Evolutionary conservation across 2,329 filamentous ascomycete species (phyloP), one percentile per base, ranked within the genome.

Genomic region (Xylaria polymorpha): DNA sequence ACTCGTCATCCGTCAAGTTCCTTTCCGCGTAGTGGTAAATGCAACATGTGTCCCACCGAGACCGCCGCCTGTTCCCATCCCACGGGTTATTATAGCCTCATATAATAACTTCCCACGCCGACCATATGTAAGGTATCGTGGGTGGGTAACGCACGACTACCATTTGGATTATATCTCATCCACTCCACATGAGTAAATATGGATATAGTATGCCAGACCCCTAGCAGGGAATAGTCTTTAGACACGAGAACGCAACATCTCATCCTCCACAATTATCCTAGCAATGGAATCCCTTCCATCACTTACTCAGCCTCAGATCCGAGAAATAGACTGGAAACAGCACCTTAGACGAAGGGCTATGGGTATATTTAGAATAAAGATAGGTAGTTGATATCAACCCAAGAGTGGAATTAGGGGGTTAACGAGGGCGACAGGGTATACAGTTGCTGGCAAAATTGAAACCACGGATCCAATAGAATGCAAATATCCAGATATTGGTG

Each of bases 1-100:
- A 61, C 65, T 65, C 65, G 51, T 68, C 44, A 68, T 62, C 64
- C 64, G 44, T 65, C 29, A 68, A 50, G 29, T 58, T 53, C 44
- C 25, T 46, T 58, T 67, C 29, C 56, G 44, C 61, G 56, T 53
- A 29, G 39, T 67, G 57, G 29, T 64, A 53, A 53, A 62, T 65
- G 68, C 64, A 64, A 67, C 46, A 61, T 41, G 37, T 53, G 25
- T 46, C 58, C 39, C 58, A 22, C 56, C 61, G 25, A 58, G 44
- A 55, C 44, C 60, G 43, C 43, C 37, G 43, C 32, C 56, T 61
- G 41, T 53, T 43, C 35, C 50, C 50, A 39, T 57, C 14, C 55
- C 43, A 46, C 44, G 46, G 29, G n/a, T 41, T 22, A 6, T 20
- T 46, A 64, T 50, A 44, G 43, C 57, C 39, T 35, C 32, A 56